Evolutionary conservation across 768 basidiomycete genomes (phyloP).

Genomic region (Plicaturopsis crispa): DNA sequence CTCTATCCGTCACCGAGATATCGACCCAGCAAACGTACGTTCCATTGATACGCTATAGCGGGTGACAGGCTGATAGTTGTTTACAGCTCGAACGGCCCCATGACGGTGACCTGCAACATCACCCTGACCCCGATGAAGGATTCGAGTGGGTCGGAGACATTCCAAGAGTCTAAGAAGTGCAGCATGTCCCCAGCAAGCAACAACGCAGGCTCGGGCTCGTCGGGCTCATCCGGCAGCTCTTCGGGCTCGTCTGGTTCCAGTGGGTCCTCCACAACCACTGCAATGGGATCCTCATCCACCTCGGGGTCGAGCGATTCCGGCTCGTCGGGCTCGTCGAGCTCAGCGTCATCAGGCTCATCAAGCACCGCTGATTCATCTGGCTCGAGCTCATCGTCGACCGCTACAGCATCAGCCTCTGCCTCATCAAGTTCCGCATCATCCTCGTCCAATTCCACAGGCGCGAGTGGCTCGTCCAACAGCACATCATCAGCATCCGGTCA

Average conservation of each 20-base stretch:
- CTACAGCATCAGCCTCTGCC: conserved; percentile 12
- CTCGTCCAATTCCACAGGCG: not conserved
- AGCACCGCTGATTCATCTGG: conserved; percentile 6
- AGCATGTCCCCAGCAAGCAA: conserved; percentile 25
- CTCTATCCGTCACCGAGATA: conserved; percentile 35
- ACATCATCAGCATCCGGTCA: too few species aligned
- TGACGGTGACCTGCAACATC: conserved; percentile 53
- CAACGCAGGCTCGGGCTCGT: conserved; percentile 4
- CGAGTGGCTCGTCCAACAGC: not conserved
- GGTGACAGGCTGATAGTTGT: too few species aligned
- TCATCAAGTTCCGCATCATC: not conserved
- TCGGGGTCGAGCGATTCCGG: conserved; percentile 8
- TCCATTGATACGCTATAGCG: not conserved
- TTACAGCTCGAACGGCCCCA: conserved; percentile 38
- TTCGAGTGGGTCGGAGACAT: conserved; percentile 36
- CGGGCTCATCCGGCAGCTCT: conserved; percentile 3
- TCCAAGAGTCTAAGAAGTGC: conserved; percentile 48
- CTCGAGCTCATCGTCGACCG: conserved; percentile 5
- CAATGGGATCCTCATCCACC: conserved; percentile 9
- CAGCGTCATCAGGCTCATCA: conserved; percentile 1
- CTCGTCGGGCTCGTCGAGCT: conserved; percentile 6
- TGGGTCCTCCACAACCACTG: conserved; percentile 6
- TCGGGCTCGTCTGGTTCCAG: not conserved
- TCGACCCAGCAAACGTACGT: conserved; percentile 41
- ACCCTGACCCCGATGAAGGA: conserved; percentile 49